Evolutionary conservation across 495 filamentous ascomycete species (phyloP).

Genomic region (Ramalina peruviana): DNA sequence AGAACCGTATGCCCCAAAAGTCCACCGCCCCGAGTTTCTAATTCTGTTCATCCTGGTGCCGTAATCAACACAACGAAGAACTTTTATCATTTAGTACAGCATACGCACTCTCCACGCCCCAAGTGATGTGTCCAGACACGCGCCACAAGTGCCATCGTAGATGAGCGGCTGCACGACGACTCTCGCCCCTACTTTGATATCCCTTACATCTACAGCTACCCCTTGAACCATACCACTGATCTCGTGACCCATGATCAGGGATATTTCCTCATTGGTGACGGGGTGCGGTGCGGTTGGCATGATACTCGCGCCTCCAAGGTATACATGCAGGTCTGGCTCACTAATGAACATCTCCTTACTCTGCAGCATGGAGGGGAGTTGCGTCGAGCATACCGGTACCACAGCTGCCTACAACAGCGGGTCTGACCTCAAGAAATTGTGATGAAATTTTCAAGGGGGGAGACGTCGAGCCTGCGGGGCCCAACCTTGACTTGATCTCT

Average conservation of each 20-base stretch:
- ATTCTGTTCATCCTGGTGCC: no score
- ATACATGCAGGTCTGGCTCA: conserved; percentile 53
- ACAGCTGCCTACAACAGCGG: no score
- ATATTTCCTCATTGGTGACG: conserved; percentile 39
- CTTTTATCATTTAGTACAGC: conserved; percentile 33
- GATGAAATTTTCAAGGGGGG: no score
- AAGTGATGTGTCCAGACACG: conserved; percentile 38
- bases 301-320: conserved; percentile 37
- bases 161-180: conserved; percentile 46
- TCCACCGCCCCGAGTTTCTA: conserved; percentile 36
- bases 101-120: no score
- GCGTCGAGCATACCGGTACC: no score
- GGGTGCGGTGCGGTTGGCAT: conserved; percentile 39
- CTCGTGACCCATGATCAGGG: conserved; percentile 48
- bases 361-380: no score
- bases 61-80: no score
- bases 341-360: no score
- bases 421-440: no score
- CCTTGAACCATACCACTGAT: conserved; percentile 46
- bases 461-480: no score
- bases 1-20: conserved; percentile 42
- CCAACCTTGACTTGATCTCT: no score
- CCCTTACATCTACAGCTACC: conserved; percentile 36
- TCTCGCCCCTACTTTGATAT: conserved; percentile 36
- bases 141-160: conserved; percentile 39